Base-by-base conservation (phyloP, 331 rosid species). In the Cydonia oblonga region DNA sequence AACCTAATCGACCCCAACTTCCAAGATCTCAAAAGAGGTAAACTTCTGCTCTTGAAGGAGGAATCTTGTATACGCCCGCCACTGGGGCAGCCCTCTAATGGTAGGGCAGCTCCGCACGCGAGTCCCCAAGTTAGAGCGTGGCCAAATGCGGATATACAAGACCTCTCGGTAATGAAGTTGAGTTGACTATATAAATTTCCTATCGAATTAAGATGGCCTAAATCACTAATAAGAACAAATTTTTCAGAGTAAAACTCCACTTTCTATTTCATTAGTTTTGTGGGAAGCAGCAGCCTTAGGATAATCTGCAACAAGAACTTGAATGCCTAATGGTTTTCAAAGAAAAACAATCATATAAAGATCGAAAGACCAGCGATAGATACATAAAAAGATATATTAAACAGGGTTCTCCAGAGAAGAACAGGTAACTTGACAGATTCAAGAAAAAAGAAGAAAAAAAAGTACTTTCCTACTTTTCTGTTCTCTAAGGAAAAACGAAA, bases 351-450 rank as follows among this genome's bases (percentile, higher is more conserved):
- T 54, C 61, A 74, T 38, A 52, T 62, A 9, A 73, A 56, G 54
- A 81, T 33, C 61, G 40, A 72, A 76, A 14, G n/a, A 72, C 57
- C 78, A 68, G 75, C 57, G 74, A 78, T 75, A 64, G 76, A 84
- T 85, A 85, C 86, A 84, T 70, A 69, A 72, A 68, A 33, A 38
- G 76, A 83, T 73, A 83, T 76, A 80, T 84, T 83, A 77, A 78
- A 76, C 75, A 81, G 51, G 73, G 86, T 86, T 89, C 87, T 88
- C 81, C 82, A 63, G 60, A 76, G 86, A 78, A 83, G 90, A 81
- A 87, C 73, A 76, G 51, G 65, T 54, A 77, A 70, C 63, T 81
- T 62, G 83, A 80, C 78, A 29, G 74, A 79, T 64, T 32, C 78
- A n/a, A n/a, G 59, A 24, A 28, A 19, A 46, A 35, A 44, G 40